phyloP scores from a whole-genome alignment of 345 rosid species.

The Firmiana major region DNA sequence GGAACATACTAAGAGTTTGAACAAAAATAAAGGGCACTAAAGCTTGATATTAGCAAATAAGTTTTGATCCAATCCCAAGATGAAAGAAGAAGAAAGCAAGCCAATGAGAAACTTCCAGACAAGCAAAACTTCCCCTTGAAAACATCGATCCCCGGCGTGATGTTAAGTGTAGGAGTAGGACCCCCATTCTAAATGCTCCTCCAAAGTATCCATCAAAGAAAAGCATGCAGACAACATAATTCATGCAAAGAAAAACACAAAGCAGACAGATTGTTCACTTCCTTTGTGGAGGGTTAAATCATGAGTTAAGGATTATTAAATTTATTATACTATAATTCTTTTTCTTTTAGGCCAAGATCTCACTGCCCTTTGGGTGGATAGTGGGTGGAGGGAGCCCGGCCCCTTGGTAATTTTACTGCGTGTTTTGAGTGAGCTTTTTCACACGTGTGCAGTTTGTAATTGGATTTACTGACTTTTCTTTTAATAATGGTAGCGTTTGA shows the following conservation, averaged over 20 bases:
- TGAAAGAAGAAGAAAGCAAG: neutral
- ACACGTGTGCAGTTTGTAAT: slow-evolving; percentile 16
- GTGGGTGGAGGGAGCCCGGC: neutral
- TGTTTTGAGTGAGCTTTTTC: slow-evolving; percentile 10
- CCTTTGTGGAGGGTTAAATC: slow-evolving; percentile 25
- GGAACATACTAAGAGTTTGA: neutral
- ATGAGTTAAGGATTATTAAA: neutral
- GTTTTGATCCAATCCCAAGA: neutral
- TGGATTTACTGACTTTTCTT: slow-evolving; percentile 11
- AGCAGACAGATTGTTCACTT: slow-evolving; percentile 24
- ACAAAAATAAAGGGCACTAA: neutral
- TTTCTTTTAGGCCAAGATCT: neutral
- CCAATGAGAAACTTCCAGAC: slow-evolving; percentile 13
- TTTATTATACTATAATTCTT: neutral
- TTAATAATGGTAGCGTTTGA: slow-evolving; percentile 14
- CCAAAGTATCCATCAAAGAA: slow-evolving; percentile 20
- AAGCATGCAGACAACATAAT: slow-evolving; percentile 34
- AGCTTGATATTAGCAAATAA: neutral
- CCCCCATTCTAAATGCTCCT: slow-evolving; percentile 15
- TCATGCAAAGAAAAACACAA: slow-evolving; percentile 24
- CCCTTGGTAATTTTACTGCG: neutral
- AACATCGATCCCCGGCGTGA: neutral
- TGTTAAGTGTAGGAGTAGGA: neutral
- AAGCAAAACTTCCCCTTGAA: neutral
- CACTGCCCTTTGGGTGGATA: slow-evolving; percentile 5